Percentiles rank a stretch among this genome's conserved stretches.
Conservation (phyloP, 2,329 filamentous ascomycete species). For the Daldinia sp. region DNA sequence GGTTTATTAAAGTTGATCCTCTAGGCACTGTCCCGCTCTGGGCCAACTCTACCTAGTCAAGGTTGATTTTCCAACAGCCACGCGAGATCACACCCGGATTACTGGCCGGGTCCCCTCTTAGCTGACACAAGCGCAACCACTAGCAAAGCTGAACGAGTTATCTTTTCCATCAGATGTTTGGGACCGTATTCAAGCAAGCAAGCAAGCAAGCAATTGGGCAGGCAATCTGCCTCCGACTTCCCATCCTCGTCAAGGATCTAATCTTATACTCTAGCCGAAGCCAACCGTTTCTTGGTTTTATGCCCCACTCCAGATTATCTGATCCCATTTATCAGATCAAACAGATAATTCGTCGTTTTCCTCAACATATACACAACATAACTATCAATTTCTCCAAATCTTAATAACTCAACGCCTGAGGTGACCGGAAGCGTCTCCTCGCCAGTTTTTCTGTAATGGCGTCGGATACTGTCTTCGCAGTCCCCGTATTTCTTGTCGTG, state of each 20-base stretch:
- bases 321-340: conserved; percentile 40
- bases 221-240: conserved; percentile 5
- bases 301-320: conserved; percentile 30
- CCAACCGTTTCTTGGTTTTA: background rate
- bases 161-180: conserved; percentile 10
- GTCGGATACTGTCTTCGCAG: conserved; percentile 42
- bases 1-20: conserved; percentile 4
- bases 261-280: conserved; percentile 7
- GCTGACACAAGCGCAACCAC: background rate
- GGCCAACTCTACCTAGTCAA: background rate
- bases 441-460: conserved; percentile 34
- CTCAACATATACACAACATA: background rate
- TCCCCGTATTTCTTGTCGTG: conserved; percentile 80
- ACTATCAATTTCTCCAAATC: background rate
- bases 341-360: conserved; percentile 34
- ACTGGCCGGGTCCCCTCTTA: conserved; percentile 7
- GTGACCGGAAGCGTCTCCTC: background rate
- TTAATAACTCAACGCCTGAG: background rate
- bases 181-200: conserved; percentile 4
- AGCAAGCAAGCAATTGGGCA: too few relatives aligned
- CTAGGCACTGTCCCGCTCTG: background rate
- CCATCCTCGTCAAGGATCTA: conserved; percentile 1
- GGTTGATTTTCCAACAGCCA: conserved; percentile 4
- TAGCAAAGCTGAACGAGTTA: conserved; percentile 20
- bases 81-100: conserved; percentile 1